Base-by-base conservation (phyloP, 106 monocot genomes). In the Apostasia ramifera region DNA sequence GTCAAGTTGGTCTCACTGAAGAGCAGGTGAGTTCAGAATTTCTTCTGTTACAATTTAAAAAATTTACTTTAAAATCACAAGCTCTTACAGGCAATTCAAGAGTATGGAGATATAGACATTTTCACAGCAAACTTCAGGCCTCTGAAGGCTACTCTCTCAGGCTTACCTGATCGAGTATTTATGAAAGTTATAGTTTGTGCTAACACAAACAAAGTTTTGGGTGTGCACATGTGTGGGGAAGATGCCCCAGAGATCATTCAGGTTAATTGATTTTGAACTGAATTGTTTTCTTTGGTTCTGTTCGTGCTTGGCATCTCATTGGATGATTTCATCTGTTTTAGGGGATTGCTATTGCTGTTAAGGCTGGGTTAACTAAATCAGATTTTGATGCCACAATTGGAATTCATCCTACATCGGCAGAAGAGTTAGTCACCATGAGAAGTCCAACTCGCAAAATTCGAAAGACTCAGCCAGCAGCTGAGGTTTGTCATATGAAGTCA, bases 191-290 rank as follows among this genome's bases (percentile, higher is more conserved):
- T 98, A 59, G 98, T 93, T 67, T 98, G 87, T 78, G 93, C 93
- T 69, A 98, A 74, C 4, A 87, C 89, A 44, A 71, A 89, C 69
- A 88, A 77, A 83, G 98, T 98, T 73, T 71, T 98, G 71, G 98
- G 98, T 10, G 93, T 93, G 12, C 98, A 98, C 79, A 88, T 98
- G 98, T 98, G 98, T 77, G 98, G 98, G 44, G 98, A 98, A 14
- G 98, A 98, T 66, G 78, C 98, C 41, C 83, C 98, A 51, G 98
- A 98, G 79, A 88, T 93, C 57, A 83, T 98, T 60, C 98, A 98
- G 98, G 98, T 98, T 73, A 61, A 47, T 26, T 72, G 50, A 26
- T 68, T 45, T 45, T 9, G 14, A 9, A 3, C 47, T 51, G 53
- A 72, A 48, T 62, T 59, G 2, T 76, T 63, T 6, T 70, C 40